Percentiles rank a stretch among this genome's conserved stretches.
These are phyloP conservation scores for Heterobasidion irregulare DNA, from an alignment of 1,284 basidiomycete species.

Conservation along the genomic window DNA sequence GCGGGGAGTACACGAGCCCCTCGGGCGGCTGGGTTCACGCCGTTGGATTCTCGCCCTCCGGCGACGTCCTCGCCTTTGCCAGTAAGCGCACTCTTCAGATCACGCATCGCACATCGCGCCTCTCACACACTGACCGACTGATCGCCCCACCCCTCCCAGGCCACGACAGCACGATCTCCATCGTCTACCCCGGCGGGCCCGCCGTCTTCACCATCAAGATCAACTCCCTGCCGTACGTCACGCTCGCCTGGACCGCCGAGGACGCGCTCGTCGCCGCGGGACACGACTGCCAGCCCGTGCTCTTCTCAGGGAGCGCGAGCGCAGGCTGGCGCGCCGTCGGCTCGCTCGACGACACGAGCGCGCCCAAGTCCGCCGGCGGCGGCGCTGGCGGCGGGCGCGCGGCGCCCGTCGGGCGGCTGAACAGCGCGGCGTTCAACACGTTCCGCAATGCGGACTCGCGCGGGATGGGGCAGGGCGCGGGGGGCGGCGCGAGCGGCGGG, in stretches of 20 bases:
- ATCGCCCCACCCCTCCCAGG: slow-evolving; percentile 31
- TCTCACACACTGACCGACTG: not conserved
- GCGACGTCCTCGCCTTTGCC: slow-evolving; percentile 87
- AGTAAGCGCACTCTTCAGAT: slow-evolving; percentile 44
- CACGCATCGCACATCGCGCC: not conserved
- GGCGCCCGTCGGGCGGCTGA: slow-evolving; percentile 72
- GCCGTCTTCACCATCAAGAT: slow-evolving; percentile 67
- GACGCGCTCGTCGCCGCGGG: slow-evolving; percentile 83
- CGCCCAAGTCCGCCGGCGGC: slow-evolving; percentile 37
- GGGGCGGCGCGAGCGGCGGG: slow-evolving; percentile 29
- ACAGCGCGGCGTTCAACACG: slow-evolving; percentile 91
- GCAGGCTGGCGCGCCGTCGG: slow-evolving; percentile 68
- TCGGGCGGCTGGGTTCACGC: slow-evolving; percentile 96
- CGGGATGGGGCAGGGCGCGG: slow-evolving; percentile 75
- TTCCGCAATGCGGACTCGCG: slow-evolving; percentile 92
- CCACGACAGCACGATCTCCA: slow-evolving; percentile 85
- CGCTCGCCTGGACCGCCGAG: slow-evolving; percentile 82
- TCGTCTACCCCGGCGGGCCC: slow-evolving; percentile 81
- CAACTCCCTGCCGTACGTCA: slow-evolving; percentile 72
- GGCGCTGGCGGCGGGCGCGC: slow-evolving; percentile 27
- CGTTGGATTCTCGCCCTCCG: slow-evolving; percentile 93
- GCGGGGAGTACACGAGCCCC: slow-evolving; percentile 86
- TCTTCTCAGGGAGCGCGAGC: slow-evolving; percentile 69
- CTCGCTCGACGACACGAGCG: slow-evolving; percentile 77
- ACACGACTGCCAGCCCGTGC: slow-evolving; percentile 94